Conservation (phyloP, 352 stramenopile genomes). For the Aphanomyces euteiches region DNA sequence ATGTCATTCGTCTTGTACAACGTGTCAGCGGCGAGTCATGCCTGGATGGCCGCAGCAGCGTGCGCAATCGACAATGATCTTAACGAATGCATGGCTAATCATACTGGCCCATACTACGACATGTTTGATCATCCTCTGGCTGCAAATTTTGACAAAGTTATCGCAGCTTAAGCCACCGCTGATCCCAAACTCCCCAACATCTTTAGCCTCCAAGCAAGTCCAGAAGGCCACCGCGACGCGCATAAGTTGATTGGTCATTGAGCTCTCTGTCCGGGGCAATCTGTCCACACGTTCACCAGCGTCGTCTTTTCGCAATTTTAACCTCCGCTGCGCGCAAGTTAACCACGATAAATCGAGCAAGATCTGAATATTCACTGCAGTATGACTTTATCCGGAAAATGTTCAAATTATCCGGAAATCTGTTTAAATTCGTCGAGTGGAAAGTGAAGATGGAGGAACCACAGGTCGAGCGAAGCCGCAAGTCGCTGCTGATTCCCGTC, state of each 20-base stretch:
- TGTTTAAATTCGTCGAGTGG: too few species aligned
- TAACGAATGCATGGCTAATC: not conserved
- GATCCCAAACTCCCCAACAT: not conserved
- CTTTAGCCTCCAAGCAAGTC: slow-evolving; percentile 6
- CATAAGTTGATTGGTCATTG: not conserved
- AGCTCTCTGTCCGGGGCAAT: slow-evolving; percentile 14
- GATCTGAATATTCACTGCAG: not conserved
- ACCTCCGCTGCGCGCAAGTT: not conserved
- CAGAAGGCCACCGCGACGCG: not conserved
- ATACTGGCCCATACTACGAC: not conserved
- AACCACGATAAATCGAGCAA: not conserved
- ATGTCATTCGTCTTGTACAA: not conserved
- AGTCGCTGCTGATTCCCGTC: slow-evolving; percentile 84
- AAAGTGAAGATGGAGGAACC: not conserved
- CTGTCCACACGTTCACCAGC: not conserved
- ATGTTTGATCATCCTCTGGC: slow-evolving; percentile 7
- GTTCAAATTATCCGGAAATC: too few species aligned
- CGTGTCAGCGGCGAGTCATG: not conserved
- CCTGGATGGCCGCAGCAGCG: slow-evolving; percentile 1
- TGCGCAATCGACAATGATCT: slow-evolving; percentile 3
- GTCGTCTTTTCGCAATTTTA: slow-evolving; percentile 10
- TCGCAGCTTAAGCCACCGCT: not conserved
- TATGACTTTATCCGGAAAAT: slow-evolving; percentile 10
- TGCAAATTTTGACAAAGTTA: slow-evolving; percentile 7
- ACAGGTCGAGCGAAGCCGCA: slow-evolving; percentile 7